Percentiles rank a stretch among this genome's conserved stretches.
Conservation (phyloP, 805 yeast genomes). For the Ogataea dorogensis region DNA sequence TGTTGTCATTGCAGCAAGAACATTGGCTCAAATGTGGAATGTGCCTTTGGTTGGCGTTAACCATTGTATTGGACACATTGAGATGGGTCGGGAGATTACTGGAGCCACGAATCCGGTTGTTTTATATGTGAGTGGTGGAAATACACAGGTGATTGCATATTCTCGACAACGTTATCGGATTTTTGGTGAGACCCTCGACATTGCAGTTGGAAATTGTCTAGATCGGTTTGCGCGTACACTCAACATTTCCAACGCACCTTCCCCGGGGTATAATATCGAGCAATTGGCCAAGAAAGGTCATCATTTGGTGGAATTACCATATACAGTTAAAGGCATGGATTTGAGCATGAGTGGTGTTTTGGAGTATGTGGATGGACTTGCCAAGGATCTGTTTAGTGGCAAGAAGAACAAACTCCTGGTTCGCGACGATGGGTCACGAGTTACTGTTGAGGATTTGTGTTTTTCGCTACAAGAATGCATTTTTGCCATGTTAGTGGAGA, state of each 20-base stretch:
- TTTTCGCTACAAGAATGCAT: conserved; percentile 89
- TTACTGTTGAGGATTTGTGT: conserved; percentile 86
- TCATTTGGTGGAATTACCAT: conserved; percentile 74
- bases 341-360: conserved; percentile 93
- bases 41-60: conserved; percentile 92
- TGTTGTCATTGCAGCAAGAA: conserved; percentile 89
- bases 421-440: conserved; percentile 45
- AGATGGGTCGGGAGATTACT: conserved; percentile 98
- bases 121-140: conserved; percentile 95
- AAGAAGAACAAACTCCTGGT: conserved; percentile 40
- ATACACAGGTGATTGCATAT: conserved; percentile 97
- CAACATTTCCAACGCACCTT: conserved; percentile 86
- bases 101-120: conserved; percentile 98
- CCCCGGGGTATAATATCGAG: conserved; percentile 97
- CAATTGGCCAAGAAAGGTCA: conserved; percentile 77
- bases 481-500: conserved; percentile 95
- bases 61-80: conserved; percentile 97
- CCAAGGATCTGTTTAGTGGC: conserved; percentile 62
- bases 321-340: conserved; percentile 99
- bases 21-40: conserved; percentile 74
- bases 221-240: conserved; percentile 94
- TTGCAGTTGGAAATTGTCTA: conserved; percentile 95
- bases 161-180: conserved; percentile 90
- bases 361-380: conserved; percentile 78
- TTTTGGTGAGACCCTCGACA: conserved; percentile 98